Evolutionary conservation across 129 eudicot genomes (phyloP).

Genomic region (Lactuca saligna): DNA sequence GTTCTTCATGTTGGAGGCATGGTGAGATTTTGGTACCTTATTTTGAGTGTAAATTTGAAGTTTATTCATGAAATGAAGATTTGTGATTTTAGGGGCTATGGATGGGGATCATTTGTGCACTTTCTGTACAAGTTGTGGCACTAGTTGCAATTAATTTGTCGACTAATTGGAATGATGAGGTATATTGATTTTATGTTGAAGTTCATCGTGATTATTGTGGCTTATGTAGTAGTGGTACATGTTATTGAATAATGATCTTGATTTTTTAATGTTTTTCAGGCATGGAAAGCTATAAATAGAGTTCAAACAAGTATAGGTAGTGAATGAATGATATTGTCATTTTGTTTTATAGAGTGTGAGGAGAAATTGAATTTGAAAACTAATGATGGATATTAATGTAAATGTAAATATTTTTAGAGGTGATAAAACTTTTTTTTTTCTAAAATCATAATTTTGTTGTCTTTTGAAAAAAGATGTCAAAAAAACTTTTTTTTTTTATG

Average conservation of each 20-base stretch:
- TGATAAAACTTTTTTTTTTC: too few species aligned
- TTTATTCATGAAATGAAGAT: neutral
- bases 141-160: conserved; percentile 47
- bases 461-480: too few species aligned
- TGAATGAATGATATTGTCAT: neutral
- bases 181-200: conserved; percentile 1
- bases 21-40: conserved; percentile 35
- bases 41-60: neutral
- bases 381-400: too few species aligned
- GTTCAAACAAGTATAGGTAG: conserved; percentile 31
- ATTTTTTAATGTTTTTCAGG: conserved; percentile 25
- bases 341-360: too few species aligned
- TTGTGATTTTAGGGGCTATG: conserved; percentile 61
- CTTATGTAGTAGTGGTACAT: neutral
- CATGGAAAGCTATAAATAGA: conserved; percentile 23
- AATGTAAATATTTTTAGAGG: too few species aligned
- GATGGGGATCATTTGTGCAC: conserved; percentile 73
- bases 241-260: conserved; percentile 6
- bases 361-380: too few species aligned
- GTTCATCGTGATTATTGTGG: neutral
- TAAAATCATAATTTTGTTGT: too few species aligned
- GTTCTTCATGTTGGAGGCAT: conserved; percentile 66
- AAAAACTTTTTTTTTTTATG: too few species aligned
- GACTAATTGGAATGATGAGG: conserved; percentile 63
- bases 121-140: conserved; percentile 53